Conservation (phyloP, 139 green algal genomes). For the Closterium sp. region DNA sequence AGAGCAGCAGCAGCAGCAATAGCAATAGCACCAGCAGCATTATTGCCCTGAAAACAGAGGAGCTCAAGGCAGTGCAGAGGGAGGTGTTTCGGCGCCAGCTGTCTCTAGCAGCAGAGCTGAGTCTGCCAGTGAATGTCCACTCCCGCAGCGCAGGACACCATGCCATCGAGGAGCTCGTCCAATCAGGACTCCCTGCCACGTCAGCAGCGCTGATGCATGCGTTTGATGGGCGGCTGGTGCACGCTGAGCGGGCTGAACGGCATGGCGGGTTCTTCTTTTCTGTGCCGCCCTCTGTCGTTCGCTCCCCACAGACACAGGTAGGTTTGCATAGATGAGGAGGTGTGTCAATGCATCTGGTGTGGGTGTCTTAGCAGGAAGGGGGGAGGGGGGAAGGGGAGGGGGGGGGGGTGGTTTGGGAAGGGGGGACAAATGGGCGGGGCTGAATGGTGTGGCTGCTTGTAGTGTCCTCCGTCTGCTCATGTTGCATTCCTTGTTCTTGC, state of each 20-base stretch:
- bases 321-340: no score
- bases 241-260: neutral
- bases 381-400: no score
- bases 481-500: neutral
- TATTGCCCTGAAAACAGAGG: neutral
- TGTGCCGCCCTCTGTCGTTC: neutral
- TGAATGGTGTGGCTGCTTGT: no score
- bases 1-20: neutral
- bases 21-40: neutral
- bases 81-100: neutral
- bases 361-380: no score
- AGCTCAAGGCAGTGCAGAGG: neutral
- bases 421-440: no score
- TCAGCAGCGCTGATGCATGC: neutral
- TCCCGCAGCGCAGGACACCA: neutral
- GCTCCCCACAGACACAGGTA: neutral
- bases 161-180: neutral
- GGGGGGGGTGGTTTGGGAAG: no score
- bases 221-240: neutral
- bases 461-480: neutral
- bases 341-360: no score
- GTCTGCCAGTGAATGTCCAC: neutral
- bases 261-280: neutral
- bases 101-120: neutral
- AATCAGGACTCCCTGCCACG: neutral